These are phyloP conservation scores for Hericium erinaceus DNA, from an alignment of 768 basidiomycete genomes.

Conservation along the genomic window DNA sequence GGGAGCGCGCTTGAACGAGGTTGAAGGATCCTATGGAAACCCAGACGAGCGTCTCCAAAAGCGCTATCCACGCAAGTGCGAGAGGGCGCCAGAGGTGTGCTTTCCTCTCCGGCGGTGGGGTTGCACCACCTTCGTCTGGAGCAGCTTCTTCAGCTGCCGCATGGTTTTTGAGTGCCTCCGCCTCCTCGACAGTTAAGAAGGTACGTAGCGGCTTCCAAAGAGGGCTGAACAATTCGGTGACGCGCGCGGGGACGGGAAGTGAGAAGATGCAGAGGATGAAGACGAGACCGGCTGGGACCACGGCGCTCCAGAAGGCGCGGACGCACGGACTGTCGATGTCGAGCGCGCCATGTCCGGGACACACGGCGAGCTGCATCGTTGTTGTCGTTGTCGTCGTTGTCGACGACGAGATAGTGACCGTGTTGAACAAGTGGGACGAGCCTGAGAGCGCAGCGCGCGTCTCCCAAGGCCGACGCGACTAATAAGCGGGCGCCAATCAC, in stretches of 20 bases:
- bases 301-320: conserved; percentile 41
- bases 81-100: conserved; percentile 48
- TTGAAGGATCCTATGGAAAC: conserved; percentile 48
- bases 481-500: not conserved
- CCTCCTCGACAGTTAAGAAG: conserved; percentile 34
- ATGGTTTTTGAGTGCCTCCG: conserved; percentile 8
- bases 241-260: conserved; percentile 11
- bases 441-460: not conserved
- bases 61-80: conserved; percentile 45
- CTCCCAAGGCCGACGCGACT: not conserved
- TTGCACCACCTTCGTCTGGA: not conserved
- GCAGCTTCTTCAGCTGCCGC: not conserved
- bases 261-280: conserved; percentile 29
- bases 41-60: conserved; percentile 51
- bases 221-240: conserved; percentile 11
- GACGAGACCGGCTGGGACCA: conserved; percentile 40
- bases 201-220: conserved; percentile 24
- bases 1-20: conserved; percentile 25
- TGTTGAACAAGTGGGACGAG: not conserved
- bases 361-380: not conserved
- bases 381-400: not conserved
- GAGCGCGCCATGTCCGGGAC: not conserved
- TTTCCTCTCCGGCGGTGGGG: not conserved
- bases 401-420: not conserved
- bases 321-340: conserved; percentile 26